Evolutionary conservation across 441 rosid genomes (phyloP).

Genomic region (Biscutella laevigata): DNA sequence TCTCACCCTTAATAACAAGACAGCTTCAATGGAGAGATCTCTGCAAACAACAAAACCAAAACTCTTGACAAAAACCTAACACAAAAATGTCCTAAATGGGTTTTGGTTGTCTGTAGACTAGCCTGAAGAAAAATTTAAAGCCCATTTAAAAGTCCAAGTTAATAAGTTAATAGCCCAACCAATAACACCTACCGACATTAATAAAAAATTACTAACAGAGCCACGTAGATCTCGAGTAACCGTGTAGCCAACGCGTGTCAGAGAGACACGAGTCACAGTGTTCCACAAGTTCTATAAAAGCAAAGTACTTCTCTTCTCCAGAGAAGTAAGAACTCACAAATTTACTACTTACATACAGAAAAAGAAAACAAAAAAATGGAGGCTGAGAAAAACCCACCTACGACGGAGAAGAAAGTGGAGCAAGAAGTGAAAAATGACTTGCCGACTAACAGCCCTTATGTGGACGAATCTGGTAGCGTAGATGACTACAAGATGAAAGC

Average conservation of each 20-base stretch:
- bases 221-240: too few relatives aligned
- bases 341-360: too few relatives aligned
- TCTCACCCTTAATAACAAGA: slow-evolving; percentile 51
- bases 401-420: not conserved
- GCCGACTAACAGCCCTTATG: slow-evolving; percentile 11
- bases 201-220: too few relatives aligned
- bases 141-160: too few relatives aligned
- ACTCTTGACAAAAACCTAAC: not conserved
- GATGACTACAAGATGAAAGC: slow-evolving; percentile 26
- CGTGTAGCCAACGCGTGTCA: too few relatives aligned
- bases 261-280: too few relatives aligned
- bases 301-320: too few relatives aligned
- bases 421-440: slow-evolving; percentile 1
- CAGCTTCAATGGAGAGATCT: slow-evolving; percentile 52
- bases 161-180: too few relatives aligned
- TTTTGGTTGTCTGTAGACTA: slow-evolving; percentile 6
- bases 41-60: slow-evolving; percentile 30
- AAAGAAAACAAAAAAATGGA: not conserved
- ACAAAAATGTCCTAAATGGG: not conserved
- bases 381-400: not conserved
- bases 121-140: slow-evolving; percentile 28
- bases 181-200: too few relatives aligned
- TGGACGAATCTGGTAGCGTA: slow-evolving; percentile 1
- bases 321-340: too few relatives aligned
- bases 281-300: too few relatives aligned